Evolutionary conservation across 148 eudicot species (phyloP), one percentile per base, ranked within the genome.

Genomic region (Rhododendron ferrugineum): DNA sequence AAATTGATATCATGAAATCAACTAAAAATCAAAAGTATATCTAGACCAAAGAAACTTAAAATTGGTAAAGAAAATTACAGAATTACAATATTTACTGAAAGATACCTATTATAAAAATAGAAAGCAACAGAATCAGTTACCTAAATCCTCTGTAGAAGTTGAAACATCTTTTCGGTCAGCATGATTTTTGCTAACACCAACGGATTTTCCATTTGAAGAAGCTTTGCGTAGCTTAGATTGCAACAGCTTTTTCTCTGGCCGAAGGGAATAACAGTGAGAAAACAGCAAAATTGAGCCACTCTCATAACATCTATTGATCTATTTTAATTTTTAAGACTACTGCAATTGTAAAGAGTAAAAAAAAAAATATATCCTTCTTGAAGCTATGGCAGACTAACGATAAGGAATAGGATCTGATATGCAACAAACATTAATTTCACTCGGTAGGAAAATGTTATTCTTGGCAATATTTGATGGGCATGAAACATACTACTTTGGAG

Each of bases 231-330:
- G 64, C 90, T 95, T 97, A 78, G 93, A 86, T 83, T 95, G 98
- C 93, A 97, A 86, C 82, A 97, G 64, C 89, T 93, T 97, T 85
- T 97, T 97, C 90, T 97, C 99, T 97, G 93, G 87, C 82, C 83
- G 82, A 80, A 72, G 80, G 11, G 84, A 62, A 77, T 32, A 66
- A 83, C 22, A 52, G 46, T 23, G 18, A 44, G 18, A 79, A 16
- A 75, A 62, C 23, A 37, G 52, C 18, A 83, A 30, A 32, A 68
- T 18, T 68, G n/a, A 26, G n/a, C 77, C 50, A 40, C n/a, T 5
- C 30, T 7, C 49, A 8, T 23, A 62, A 3, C 79, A n/a, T 8
- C 14, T 42, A 23, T 42, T 16, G 36, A 6, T 5, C 20, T 66
- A 66, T 42, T 82, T 66, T 32, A 82, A 44, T 10, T 42, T 82